These are phyloP conservation scores for Globisporangium cylindrosporum DNA, from an alignment of 352 stramenopile species.

Conservation along the genomic window DNA sequence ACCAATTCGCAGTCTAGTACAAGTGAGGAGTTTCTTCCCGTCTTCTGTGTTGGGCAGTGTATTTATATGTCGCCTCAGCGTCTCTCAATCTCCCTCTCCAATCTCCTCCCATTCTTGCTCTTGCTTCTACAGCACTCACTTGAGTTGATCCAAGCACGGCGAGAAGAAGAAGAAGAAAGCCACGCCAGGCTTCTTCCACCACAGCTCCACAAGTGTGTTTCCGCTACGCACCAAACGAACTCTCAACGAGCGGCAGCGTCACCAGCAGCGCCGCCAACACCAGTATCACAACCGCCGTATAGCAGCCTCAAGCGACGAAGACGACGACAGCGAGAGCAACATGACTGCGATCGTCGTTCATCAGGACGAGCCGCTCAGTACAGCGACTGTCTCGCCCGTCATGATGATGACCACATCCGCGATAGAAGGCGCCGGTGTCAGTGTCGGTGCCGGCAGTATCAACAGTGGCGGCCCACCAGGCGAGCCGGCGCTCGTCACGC, in stretches of 20 bases:
- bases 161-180: neutral
- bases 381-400: slow-evolving; percentile 7
- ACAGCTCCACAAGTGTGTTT: slow-evolving; percentile 5
- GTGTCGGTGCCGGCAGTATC: neutral
- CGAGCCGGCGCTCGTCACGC: neutral
- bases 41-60: neutral
- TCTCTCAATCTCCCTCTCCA: neutral
- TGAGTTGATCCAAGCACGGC: neutral
- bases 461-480: neutral
- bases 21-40: neutral
- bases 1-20: neutral
- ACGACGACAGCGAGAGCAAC: slow-evolving; percentile 6
- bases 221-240: neutral
- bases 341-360: slow-evolving; percentile 24
- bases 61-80: neutral
- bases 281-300: slow-evolving; percentile 1
- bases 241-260: neutral
- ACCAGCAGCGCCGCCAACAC: neutral
- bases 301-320: slow-evolving; percentile 4
- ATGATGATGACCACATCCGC: neutral
- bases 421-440: neutral
- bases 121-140: neutral
- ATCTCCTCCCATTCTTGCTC: neutral
- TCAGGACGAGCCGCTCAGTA: slow-evolving; percentile 15
- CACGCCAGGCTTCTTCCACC: neutral